phyloP scores from a whole-genome alignment of 805 yeast species.

The Yarrowia sp. region DNA sequence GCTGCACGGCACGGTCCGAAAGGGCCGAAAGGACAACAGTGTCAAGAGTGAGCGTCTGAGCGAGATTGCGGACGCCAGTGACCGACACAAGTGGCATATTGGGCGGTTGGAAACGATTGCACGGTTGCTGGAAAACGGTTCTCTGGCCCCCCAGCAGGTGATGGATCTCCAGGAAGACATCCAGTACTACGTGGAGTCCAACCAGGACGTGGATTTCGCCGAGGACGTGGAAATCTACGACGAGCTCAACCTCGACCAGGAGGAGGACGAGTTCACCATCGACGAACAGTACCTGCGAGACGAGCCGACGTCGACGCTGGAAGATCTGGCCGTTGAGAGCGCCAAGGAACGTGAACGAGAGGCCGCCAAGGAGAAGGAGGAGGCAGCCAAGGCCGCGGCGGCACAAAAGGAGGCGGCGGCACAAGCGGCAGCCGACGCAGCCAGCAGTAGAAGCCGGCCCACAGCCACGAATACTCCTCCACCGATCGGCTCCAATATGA shows the following conservation, averaged over 20 bases:
- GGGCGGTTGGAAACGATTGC: conserved; percentile 78
- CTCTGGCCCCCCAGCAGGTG: conserved; percentile 76
- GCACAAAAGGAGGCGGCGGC: conserved; percentile 42
- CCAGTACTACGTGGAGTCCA: conserved; percentile 90
- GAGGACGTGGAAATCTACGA: conserved; percentile 95
- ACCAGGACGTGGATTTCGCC: conserved; percentile 89
- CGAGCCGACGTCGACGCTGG: conserved; percentile 48
- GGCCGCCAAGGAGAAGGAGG: conserved; percentile 47
- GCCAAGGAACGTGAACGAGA: conserved; percentile 47
- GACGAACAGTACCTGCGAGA: conserved; percentile 41
- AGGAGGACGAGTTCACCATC: conserved; percentile 56
- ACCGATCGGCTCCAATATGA: conserved; percentile 46
- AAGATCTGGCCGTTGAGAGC: conserved; percentile 50
- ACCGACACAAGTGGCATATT: conserved; percentile 80
- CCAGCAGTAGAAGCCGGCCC: neutral
- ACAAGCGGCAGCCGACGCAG: conserved; percentile 17
- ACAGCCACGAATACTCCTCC: conserved; percentile 42
- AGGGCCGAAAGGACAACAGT: conserved; percentile 63
- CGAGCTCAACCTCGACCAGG: conserved; percentile 72
- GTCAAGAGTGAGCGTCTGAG: conserved; percentile 64
- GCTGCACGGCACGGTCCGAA: conserved; percentile 59
- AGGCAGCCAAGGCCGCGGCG: conserved; percentile 41
- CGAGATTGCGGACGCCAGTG: conserved; percentile 67
- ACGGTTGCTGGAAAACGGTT: conserved; percentile 79
- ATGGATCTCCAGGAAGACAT: conserved; percentile 86